These are phyloP conservation scores for Penicillium nordicum DNA, from an alignment of 2,329 filamentous ascomycete species.

Conservation along the genomic window DNA sequence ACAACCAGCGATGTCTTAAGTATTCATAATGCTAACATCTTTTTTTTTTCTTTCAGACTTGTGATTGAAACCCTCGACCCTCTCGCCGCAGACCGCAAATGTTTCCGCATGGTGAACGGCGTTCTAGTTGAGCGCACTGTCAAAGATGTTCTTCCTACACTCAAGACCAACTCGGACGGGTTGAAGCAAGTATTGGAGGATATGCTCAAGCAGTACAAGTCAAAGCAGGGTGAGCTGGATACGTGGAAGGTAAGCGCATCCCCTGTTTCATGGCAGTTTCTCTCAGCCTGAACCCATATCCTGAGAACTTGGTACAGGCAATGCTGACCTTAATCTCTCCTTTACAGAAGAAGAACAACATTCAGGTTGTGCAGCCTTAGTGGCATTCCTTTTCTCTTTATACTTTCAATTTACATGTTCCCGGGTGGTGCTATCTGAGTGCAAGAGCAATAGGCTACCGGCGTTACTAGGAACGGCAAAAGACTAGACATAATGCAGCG, in stretches of 20 bases:
- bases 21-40: slow-evolving; percentile 17
- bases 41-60: slow-evolving; percentile 56
- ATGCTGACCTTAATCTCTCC: slow-evolving; percentile 5
- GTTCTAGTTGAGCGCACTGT: slow-evolving; percentile 93
- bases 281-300: not conserved
- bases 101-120: slow-evolving; percentile 98
- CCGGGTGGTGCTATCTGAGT: slow-evolving; percentile 1
- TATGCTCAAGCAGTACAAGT: slow-evolving; percentile 92
- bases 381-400: slow-evolving; percentile 3
- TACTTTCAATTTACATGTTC: slow-evolving; percentile 9
- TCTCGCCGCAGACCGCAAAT: slow-evolving; percentile 81
- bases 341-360: slow-evolving; percentile 48
- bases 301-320: not conserved
- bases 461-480: slow-evolving; percentile 20
- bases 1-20: not conserved
- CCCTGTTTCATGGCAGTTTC: not conserved
- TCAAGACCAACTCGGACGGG: slow-evolving; percentile 91
- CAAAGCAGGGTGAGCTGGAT: slow-evolving; percentile 90
- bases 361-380: slow-evolving; percentile 48
- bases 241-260: slow-evolving; percentile 81
- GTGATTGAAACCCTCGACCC: slow-evolving; percentile 89
- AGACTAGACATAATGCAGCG: slow-evolving; percentile 21
- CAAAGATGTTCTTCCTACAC: slow-evolving; percentile 81
- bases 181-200: slow-evolving; percentile 92
- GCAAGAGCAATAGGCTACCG: slow-evolving; percentile 12